These are phyloP conservation scores for Pythium oligandrum DNA, from an alignment of 352 stramenopile species.

Conservation along the genomic window DNA sequence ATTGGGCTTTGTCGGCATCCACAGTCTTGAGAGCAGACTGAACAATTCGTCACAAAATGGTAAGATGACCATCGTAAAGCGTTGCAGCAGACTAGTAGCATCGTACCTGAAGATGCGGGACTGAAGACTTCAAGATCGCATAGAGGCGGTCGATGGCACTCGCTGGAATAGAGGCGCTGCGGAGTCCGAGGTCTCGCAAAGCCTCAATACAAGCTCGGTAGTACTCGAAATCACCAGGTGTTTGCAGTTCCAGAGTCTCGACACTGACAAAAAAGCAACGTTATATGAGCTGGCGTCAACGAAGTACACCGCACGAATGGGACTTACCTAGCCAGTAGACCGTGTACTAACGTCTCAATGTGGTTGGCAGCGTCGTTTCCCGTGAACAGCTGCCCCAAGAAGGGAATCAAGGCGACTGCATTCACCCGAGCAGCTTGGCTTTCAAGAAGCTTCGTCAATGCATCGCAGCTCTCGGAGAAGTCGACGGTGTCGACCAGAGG, in stretches of 20 bases:
- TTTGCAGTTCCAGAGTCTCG: slow-evolving; percentile 22
- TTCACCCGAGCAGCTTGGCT: too few relatives aligned
- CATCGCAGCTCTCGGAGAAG: slow-evolving; percentile 8
- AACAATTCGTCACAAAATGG: slow-evolving; percentile 4
- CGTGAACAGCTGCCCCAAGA: too few relatives aligned
- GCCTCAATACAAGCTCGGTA: slow-evolving; percentile 42
- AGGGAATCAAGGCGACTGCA: too few relatives aligned
- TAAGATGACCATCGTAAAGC: too few relatives aligned
- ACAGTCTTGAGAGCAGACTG: slow-evolving; percentile 24
- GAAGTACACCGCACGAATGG: not conserved
- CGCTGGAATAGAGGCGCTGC: slow-evolving; percentile 23
- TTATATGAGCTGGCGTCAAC: not conserved
- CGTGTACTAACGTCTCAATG: slow-evolving; percentile 2
- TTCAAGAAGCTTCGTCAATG: not conserved
- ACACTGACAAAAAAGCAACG: slow-evolving; percentile 24
- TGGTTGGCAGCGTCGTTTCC: too few relatives aligned
- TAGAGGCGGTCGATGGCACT: slow-evolving; percentile 30
- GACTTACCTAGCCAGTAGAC: slow-evolving; percentile 20
- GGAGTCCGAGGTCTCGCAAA: slow-evolving; percentile 48
- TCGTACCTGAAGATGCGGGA: slow-evolving; percentile 56
- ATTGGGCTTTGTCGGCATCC: slow-evolving; percentile 27
- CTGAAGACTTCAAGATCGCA: slow-evolving; percentile 30
- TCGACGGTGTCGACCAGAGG: not conserved
- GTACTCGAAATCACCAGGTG: slow-evolving; percentile 55
- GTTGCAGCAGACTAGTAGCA: too few relatives aligned